These are phyloP conservation scores for Punica granatum DNA, from an alignment of 345 rosid species.

Conservation along the genomic window DNA sequence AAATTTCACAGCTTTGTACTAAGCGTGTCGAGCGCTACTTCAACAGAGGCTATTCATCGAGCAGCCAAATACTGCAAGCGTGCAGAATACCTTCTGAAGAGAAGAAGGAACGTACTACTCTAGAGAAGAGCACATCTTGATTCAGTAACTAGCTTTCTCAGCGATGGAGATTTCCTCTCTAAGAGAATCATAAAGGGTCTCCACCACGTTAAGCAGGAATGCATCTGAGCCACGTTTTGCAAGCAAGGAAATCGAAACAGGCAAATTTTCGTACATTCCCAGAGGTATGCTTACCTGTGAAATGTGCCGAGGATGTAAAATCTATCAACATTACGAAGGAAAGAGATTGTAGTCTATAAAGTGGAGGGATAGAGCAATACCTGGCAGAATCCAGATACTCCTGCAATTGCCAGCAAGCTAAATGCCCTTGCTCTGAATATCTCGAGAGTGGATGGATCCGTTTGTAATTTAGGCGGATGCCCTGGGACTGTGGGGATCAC, in stretches of 20 bases:
- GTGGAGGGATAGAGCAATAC: constrained; percentile 18
- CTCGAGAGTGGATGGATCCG: constrained; percentile 46
- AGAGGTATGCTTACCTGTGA: constrained; percentile 66
- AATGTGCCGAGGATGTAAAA: not conserved
- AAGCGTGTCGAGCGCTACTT: not conserved
- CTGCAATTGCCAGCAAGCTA: constrained; percentile 66
- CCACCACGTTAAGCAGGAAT: constrained; percentile 61
- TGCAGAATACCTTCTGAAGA: not conserved
- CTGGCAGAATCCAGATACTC: constrained; percentile 91
- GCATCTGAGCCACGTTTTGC: constrained; percentile 72
- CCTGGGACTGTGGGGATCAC: constrained; percentile 80
- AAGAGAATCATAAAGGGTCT: constrained; percentile 34
- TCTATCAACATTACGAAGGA: not conserved
- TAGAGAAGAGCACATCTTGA: not conserved
- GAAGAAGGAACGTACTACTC: not conserved
- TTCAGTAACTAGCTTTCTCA: constrained; percentile 9
- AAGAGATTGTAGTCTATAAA: no score
- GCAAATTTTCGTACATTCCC: constrained; percentile 46
- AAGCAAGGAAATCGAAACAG: constrained; percentile 56
- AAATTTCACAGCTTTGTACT: no score
- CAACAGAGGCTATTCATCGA: not conserved
- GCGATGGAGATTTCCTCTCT: constrained; percentile 21
- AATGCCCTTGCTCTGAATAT: constrained; percentile 47
- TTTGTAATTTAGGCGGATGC: constrained; percentile 67
- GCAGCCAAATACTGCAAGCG: not conserved